These are phyloP conservation scores for Grosmannia huntii DNA, from an alignment of 2,329 filamentous ascomycete species.

Conservation along the genomic window DNA sequence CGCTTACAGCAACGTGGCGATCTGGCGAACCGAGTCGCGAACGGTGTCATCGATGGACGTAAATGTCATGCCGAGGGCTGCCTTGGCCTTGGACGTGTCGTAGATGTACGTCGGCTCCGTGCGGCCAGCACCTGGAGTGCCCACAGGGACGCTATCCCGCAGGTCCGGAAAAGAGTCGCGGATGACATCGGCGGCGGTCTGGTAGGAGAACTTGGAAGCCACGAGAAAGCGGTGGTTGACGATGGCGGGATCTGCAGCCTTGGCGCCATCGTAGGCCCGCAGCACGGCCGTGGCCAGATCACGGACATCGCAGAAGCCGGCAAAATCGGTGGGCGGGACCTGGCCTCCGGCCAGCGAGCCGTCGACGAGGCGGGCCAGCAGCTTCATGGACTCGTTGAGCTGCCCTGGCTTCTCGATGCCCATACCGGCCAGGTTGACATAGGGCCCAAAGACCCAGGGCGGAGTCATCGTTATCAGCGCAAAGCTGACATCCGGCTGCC, in stretches of 20 bases:
- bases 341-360: background rate
- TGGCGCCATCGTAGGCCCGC: background rate
- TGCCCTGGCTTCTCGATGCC: background rate
- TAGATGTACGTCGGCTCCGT: slow-evolving; percentile 7
- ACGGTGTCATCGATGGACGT: slow-evolving; percentile 8
- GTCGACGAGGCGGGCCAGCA: slow-evolving; percentile 4
- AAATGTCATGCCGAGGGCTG: slow-evolving; percentile 9
- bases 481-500: background rate
- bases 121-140: background rate
- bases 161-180: slow-evolving; percentile 10
- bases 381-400: slow-evolving; percentile 7
- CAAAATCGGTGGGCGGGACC: slow-evolving; percentile 5
- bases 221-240: slow-evolving; percentile 10
- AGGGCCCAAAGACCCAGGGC: slow-evolving; percentile 9
- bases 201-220: slow-evolving; percentile 14
- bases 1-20: background rate
- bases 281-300: slow-evolving; percentile 4
- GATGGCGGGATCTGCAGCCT: background rate
- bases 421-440: background rate
- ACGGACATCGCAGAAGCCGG: slow-evolving; percentile 7
- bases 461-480: slow-evolving; percentile 1
- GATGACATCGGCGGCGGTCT: slow-evolving; percentile 12
- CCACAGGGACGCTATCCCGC: slow-evolving; percentile 6
- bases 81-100: slow-evolving; percentile 11
- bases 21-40: slow-evolving; percentile 9